Base-by-base conservation (phyloP, 2,329 filamentous ascomycete genomes). In the Xylaria multiplex region DNA sequence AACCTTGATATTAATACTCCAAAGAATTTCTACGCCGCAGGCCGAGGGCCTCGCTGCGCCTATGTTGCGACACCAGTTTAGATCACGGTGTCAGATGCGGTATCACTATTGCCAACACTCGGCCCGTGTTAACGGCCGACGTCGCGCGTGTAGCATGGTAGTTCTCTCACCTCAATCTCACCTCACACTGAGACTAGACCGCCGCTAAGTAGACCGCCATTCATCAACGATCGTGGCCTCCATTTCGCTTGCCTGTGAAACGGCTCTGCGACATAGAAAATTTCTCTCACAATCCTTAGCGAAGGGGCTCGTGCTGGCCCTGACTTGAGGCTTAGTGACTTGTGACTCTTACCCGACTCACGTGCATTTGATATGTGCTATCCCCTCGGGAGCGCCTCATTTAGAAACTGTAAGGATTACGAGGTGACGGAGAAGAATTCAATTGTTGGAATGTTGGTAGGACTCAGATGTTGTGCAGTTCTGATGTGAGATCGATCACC, bases 1-100 rank as follows among this genome's bases (percentile, higher is more conserved):
- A 9, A 32, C 54, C 13, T 35, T 40, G 16, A 48, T 54, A 52
- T 63, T 49, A 62, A 59, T 59, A 59, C 30, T 22, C 9, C 9
- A 43, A 30, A 8, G 6, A n/a, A 6, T 11, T 57, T 9, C 32
- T 8, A 32, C 16, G 50, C 43, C 59, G 55, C 35, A 40, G 8
- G 22, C 9, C 3, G 37, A 52, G 59, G 19, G 50, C 45, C n/a
- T 55, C 56, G 45, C 64, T 64, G 40, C 55, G 60, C 55, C 59
- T 40, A 16, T 37, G 22, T 11, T 3, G 19, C 35, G 35, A 50
- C 32, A 35, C 49, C 55, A 24, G 63, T 55, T 59, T 56, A 54
- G 55, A 59, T 56, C 55, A 59, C 37, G 27, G 60, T 63, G 55
- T 63, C 59, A 54, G 64, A 22, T 40, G 19, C 16, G 14, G 64